Percentiles rank a stretch among this genome's conserved stretches.
Conservation (phyloP, 1,284 basidiomycete species). For the Cutaneotrichosporon cutaneum region DNA sequence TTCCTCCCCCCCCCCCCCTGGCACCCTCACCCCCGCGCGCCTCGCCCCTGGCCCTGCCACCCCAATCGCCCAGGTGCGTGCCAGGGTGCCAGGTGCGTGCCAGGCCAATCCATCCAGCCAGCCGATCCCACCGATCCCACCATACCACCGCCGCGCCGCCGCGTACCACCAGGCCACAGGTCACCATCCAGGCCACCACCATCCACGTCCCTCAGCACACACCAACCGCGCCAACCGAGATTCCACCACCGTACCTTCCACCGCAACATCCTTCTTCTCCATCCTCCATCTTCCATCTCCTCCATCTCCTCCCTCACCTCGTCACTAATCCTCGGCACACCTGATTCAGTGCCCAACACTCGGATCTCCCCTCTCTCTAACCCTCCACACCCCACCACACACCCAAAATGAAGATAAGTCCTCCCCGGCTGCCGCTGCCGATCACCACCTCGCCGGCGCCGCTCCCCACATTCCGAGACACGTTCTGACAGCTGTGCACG, state of each 20-base stretch:
- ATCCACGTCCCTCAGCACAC: no score
- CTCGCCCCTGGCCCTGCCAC: neutral
- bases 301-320: neutral
- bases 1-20: neutral
- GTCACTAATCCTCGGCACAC: neutral
- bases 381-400: slow-evolving; percentile 4
- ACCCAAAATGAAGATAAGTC: slow-evolving; percentile 46
- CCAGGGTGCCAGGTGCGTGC: no score
- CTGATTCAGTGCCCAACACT: slow-evolving; percentile 2
- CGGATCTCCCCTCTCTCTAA: neutral
- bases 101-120: no score
- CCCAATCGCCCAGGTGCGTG: neutral
- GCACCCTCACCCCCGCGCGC: neutral
- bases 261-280: no score
- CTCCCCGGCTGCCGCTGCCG: slow-evolving; percentile 2
- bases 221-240: neutral
- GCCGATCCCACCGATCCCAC: no score
- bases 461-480: neutral
- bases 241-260: no score
- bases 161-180: no score
- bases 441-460: neutral
- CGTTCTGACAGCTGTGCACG: slow-evolving; percentile 36
- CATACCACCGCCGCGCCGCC: no score
- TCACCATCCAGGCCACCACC: no score
- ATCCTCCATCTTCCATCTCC: neutral